phyloP scores from a whole-genome alignment of 1,139 yeast species.

The Protomyces inundatus region DNA sequence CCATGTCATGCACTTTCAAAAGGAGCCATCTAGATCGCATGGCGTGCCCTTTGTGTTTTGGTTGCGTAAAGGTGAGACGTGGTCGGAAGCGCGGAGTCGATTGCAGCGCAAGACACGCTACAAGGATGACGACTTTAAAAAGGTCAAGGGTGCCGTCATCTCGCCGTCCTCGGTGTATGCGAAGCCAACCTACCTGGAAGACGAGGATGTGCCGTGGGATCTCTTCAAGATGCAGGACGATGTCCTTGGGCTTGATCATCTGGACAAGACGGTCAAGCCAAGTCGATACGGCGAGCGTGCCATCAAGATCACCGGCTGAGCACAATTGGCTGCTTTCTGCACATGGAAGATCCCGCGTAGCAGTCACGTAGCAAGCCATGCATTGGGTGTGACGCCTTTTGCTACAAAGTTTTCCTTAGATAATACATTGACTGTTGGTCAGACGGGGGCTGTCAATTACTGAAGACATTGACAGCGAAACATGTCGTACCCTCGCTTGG shows the following conservation, averaged over 20 bases:
- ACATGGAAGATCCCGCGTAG: neutral
- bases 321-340: neutral
- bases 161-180: conserved; percentile 37
- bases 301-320: conserved; percentile 26
- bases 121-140: conserved; percentile 72
- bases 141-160: conserved; percentile 55
- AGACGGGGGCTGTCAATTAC: neutral
- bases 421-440: neutral
- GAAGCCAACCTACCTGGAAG: conserved; percentile 51
- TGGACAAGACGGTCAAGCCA: conserved; percentile 55
- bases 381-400: neutral
- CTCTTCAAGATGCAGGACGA: conserved; percentile 47
- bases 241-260: conserved; percentile 74
- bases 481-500: neutral
- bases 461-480: neutral
- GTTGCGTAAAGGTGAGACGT: conserved; percentile 56
- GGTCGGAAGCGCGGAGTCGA: conserved; percentile 61
- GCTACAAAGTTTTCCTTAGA: too few species aligned
- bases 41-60: conserved; percentile 85
- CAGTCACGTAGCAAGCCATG: neutral
- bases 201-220: conserved; percentile 52
- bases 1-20: conserved; percentile 67
- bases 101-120: conserved; percentile 64
- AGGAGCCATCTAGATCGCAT: conserved; percentile 64
- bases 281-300: conserved; percentile 30